Base-by-base conservation (phyloP, 495 filamentous ascomycete genomes). In the Podospora appendiculata region DNA sequence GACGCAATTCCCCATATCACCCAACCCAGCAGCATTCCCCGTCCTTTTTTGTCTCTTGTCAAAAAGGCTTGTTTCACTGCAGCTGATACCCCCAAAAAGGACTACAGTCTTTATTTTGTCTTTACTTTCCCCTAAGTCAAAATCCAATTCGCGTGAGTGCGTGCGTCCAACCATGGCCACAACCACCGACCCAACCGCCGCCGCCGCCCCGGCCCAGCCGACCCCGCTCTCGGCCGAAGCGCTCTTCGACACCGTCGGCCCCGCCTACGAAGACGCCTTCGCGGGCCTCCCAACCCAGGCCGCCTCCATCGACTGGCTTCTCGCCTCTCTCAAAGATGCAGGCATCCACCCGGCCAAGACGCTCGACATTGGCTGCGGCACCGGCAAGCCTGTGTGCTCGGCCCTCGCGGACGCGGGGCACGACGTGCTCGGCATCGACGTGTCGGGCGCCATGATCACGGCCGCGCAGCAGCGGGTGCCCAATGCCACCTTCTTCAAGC, bases 361-460 rank as follows among this genome's bases (percentile, higher is more conserved):
- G 16, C 51, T 75, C 3, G 72, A 75, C 45, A 61, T 70, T 11
- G 61, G 61, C 19, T 73, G 64, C 54, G 73, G 70, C 41, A 74
- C 72, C 8, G 69, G 73, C 14, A 58, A 58, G 17, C 72, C 70
- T 3, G 64, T 73, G 3, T 57, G 67, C 25, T 45, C 54, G 12
- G 53, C 53, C 2, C 54, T 76, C 9, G 61, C 67, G 1, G 50
- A 47, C 6, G 63, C 55, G 8, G 70, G 64, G 11, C 68, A 65
- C 50, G 33, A 46, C 18, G 60, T 72, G 7, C 54, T 63, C 12
- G 70, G 70, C n/a, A 70, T 69, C 50, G 70, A 76, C 42, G 42
- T 65, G 16, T 60, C 68, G 0, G 32, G 42, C 1, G 55, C 50
- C 32, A 72, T 75, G 69, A 51, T 73, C 7, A 52, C 53, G 4